Percentiles rank a stretch among this genome's conserved stretches.
phyloP scores from a whole-genome alignment of 805 yeast species.

The Barnettozyma botsteinii region DNA sequence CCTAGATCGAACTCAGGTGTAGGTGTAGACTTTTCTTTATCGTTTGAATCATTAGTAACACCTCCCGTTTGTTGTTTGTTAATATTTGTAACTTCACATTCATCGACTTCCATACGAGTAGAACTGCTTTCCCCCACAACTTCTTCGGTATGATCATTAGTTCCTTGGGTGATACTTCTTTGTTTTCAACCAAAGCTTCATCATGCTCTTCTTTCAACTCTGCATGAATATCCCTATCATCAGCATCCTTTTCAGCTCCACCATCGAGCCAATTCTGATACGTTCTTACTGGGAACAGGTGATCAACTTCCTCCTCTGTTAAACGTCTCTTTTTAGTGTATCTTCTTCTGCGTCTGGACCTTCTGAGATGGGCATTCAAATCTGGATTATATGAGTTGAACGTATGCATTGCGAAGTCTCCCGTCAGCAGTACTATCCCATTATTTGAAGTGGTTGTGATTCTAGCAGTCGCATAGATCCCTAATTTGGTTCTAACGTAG shows the following conservation, averaged over 20 bases:
- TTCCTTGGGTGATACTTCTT: too few species aligned
- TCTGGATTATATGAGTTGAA: constrained; percentile 17
- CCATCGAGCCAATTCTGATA: constrained; percentile 58
- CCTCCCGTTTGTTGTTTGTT: not conserved
- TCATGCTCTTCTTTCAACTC: constrained; percentile 32
- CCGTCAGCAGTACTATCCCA: constrained; percentile 18
- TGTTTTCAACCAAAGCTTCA: constrained; percentile 10
- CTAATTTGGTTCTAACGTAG: constrained; percentile 50
- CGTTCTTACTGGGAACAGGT: constrained; percentile 51
- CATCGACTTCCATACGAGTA: not conserved
- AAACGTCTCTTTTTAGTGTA: constrained; percentile 45
- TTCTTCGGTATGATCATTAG: not conserved
- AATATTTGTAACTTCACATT: not conserved
- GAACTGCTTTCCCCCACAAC: not conserved
- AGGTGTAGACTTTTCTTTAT: not conserved
- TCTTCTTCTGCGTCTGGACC: constrained; percentile 36
- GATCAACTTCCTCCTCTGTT: constrained; percentile 52
- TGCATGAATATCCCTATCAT: constrained; percentile 39
- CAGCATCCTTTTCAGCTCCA: constrained; percentile 48
- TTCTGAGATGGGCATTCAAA: constrained; percentile 7
- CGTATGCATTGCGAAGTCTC: constrained; percentile 22
- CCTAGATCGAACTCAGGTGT: constrained; percentile 19
- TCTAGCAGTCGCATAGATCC: constrained; percentile 35
- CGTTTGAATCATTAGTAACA: not conserved
- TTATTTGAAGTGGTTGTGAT: constrained; percentile 13